Conservation (phyloP, 306 rosid species). For the Sindora glabra region DNA sequence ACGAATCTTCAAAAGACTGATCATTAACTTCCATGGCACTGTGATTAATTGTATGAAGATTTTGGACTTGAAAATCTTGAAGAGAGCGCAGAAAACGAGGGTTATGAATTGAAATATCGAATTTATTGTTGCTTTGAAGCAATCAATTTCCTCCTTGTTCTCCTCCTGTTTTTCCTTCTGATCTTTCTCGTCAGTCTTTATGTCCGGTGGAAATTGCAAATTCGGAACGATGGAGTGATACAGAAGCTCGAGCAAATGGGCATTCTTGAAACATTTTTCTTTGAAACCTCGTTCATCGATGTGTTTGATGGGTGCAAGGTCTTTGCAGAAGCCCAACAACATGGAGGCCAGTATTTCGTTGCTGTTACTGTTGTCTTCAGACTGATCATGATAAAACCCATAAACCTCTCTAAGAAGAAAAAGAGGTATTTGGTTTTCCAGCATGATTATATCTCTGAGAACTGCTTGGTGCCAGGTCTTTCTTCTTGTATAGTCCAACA, state of each 20-base stretch:
- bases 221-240: not conserved
- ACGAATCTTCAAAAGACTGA: not conserved
- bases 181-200: not conserved
- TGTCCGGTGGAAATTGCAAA: too few species aligned
- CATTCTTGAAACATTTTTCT: not conserved
- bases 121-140: not conserved
- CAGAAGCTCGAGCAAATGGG: constrained; percentile 10
- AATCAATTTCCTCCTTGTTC: not conserved
- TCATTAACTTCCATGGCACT: too few species aligned
- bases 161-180: too few species aligned
- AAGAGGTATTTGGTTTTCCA: constrained; percentile 9
- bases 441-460: not conserved
- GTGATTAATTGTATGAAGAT: too few species aligned
- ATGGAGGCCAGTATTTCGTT: not conserved
- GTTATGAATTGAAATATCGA: not conserved
- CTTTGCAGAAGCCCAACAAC: not conserved
- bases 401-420: not conserved
- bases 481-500: not conserved
- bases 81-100: too few species aligned
- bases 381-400: not conserved
- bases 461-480: not conserved
- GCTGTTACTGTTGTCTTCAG: too few species aligned
- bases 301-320: not conserved
- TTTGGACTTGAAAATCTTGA: not conserved
- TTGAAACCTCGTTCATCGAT: not conserved